Evolutionary conservation across 1,284 basidiomycete genomes (phyloP), one percentile per base, ranked within the genome.

Genomic region (Rhodotorula sp.): DNA sequence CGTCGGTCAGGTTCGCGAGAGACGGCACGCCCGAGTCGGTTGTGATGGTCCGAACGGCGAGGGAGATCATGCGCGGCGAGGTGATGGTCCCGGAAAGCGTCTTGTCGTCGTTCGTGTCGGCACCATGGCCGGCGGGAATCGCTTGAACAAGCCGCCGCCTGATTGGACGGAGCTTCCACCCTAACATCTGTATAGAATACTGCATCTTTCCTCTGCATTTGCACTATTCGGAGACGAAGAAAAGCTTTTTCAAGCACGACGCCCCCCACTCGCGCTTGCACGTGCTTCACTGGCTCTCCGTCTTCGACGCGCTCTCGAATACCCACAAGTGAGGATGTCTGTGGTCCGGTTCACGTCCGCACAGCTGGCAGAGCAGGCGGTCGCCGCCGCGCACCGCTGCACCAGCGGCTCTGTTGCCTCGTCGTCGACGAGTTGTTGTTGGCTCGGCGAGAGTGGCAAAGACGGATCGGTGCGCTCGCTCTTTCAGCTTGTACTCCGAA

Each of bases 21-120:
- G 45, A 59, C 7, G 56, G 66, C 1, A 58, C 16, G 60, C 55
- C 72, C 7, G 47, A 54, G 54, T 68, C 70, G 26, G 72, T 76
- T 2, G 72, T 74, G 19, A 72, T 76, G 75, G 23, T 63, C 8
- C 28, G 75, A 23, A 76, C 75, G 7, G 75, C 72, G 64, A 59
- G 75, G 60, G 70, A 74, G 64, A 76, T 76, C 56, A 74, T 76
- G 75, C 38, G 66, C 3, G 75, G 75, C 2, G 64, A 70, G 26
- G 67, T 76, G 14, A 3, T 67, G 57, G 58, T 74, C 10, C 68
- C 70, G 8, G 72, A 74, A 52, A n/a, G 67, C 21, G 57, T 73
- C 69, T 73, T 48, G n/a, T 23, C 28, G 38, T 43, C 38, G 38
- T 34, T 34, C 34, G 34, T 34, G 34, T 38, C 38, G 38, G 38